Conservation (phyloP, 495 filamentous ascomycete genomes). For the Xylaria intraflava region DNA sequence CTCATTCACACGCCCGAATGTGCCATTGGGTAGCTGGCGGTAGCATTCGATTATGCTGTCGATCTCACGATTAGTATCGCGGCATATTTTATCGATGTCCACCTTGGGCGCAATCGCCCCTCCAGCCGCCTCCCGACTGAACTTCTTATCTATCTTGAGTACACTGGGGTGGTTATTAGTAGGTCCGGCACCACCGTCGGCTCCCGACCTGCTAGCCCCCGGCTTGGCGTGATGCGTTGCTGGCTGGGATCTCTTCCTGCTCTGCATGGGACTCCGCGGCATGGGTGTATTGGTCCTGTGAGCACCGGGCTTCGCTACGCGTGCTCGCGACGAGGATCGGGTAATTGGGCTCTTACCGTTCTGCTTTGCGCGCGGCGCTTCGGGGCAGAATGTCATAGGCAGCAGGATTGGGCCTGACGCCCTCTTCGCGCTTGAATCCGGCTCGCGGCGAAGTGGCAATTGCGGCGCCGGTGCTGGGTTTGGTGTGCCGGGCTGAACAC, state of each 20-base stretch:
- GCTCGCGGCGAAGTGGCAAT: neutral
- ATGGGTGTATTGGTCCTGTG: neutral
- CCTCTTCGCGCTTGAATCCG: neutral
- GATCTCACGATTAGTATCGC: slow-evolving; percentile 8
- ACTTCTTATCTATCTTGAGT: neutral
- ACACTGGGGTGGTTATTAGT: neutral
- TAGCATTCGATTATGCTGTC: slow-evolving; percentile 29
- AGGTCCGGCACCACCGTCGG: neutral
- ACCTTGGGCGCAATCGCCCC: neutral
- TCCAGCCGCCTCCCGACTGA: neutral
- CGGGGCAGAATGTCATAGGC: neutral
- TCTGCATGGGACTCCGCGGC: neutral
- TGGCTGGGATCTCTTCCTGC: neutral
- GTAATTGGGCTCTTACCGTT: neutral
- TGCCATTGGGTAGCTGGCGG: neutral
- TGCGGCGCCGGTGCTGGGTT: neutral
- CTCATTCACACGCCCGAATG: too few relatives aligned
- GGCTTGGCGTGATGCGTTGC: neutral
- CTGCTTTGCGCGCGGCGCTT: neutral
- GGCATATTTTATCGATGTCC: slow-evolving; percentile 7
- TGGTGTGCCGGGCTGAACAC: neutral
- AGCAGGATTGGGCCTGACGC: neutral
- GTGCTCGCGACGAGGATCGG: neutral
- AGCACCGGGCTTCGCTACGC: neutral
- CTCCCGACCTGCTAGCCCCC: neutral